Evolutionary conservation across 192 early-diverging fungal genomes (phyloP), one percentile per base, ranked within the genome.

Genomic region (Diversispora eburnea): DNA sequence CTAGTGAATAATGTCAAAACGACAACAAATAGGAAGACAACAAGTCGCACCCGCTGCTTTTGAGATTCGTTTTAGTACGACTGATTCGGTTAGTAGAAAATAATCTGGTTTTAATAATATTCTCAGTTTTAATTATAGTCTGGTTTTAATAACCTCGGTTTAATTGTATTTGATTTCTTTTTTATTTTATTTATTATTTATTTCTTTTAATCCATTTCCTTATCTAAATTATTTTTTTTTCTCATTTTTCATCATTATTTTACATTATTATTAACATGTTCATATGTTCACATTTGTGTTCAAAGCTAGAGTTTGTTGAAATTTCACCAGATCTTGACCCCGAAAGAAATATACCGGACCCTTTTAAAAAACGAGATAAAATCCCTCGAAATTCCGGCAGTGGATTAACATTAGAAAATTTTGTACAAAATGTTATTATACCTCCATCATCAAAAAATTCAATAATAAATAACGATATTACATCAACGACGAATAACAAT

Each of bases 371-470:
- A 25, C 59, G 71, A 13, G 71, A 72, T 10, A 72, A 72, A 49
- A 72, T 72, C 12, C 71, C 71, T 25, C 58, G 71, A 49, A 72
- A 48, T 61, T 72, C 71, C 47, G 69, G 55, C 25, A 67, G 19
- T 39, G 25, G 25, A 33, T 33, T 33, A 33, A 45, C n/a, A 0
- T 54, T 4, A 9, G 51, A 54, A 54, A 20, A 60, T 60, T 12
- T 42, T 0, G 19, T 17, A 64, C 39, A n/a, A 17, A 39, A 39
- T 43, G 39, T 64, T n/a, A 45, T 13, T 42, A 15, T 12, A 13
- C 4, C 15, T 12, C 20, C 58, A 25, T 19, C 58, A 60, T 19
- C 12, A 60, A 60, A 22, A 60, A 15, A 10, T 51, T 51, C 49
- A 17, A 54, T 10, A 4, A 17, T 54, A 17, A 17, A 54, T 54